Percentiles rank a stretch among this genome's conserved stretches.
Evolutionary conservation across 139 green algal genomes (phyloP).

Genomic region (Deuterostichococcus epilithicus): DNA sequence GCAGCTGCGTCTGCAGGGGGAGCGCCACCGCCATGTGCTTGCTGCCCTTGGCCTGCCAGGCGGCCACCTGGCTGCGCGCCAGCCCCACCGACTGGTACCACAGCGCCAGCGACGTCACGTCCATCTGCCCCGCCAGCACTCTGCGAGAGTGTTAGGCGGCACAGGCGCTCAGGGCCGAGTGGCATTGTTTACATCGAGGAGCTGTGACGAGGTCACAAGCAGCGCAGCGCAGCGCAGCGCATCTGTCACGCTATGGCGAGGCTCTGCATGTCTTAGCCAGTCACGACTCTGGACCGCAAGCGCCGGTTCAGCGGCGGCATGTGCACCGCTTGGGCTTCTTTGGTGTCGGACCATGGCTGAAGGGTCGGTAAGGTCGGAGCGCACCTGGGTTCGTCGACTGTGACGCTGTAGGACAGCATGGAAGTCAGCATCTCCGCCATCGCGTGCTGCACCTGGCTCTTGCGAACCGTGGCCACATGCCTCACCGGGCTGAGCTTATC

Average conservation of each 20-base stretch:
- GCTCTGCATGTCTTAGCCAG: too few species aligned
- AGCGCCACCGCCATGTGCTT: slow-evolving; percentile 54
- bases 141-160: too few species aligned
- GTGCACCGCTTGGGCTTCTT: too few species aligned
- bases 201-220: too few species aligned
- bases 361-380: too few species aligned
- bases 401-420: slow-evolving; percentile 47
- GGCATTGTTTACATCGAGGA: too few species aligned
- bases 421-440: slow-evolving; percentile 72
- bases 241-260: too few species aligned
- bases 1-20: slow-evolving; percentile 66
- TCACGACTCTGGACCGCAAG: too few species aligned
- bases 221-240: too few species aligned
- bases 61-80: slow-evolving; percentile 52
- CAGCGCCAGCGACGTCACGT: neutral
- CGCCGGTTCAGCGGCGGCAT: too few species aligned
- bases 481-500: slow-evolving; percentile 58
- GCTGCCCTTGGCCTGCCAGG: slow-evolving; percentile 72
- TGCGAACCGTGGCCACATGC: slow-evolving; percentile 68
- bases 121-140: neutral
- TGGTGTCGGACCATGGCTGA: too few species aligned
- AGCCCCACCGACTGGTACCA: slow-evolving; percentile 40
- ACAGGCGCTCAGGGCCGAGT: too few species aligned
- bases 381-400: slow-evolving; percentile 4
- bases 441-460: slow-evolving; percentile 70